Conservation (phyloP, 1,139 yeast genomes). For the Scheffersomyces cryptocercus region DNA sequence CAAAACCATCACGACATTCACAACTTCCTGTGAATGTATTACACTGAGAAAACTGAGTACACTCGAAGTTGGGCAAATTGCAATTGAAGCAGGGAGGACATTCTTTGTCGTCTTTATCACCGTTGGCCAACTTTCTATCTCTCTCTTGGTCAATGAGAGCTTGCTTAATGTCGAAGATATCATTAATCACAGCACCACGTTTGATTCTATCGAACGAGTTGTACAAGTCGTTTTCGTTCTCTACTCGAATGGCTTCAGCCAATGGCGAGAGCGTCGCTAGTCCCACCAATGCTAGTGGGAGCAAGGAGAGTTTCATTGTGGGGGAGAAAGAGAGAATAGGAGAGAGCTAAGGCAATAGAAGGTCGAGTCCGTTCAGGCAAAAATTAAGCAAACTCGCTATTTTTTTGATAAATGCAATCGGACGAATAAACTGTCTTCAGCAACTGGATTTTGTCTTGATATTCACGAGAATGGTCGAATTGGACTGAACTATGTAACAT, state of each 20-base stretch:
- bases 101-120: constrained; percentile 31
- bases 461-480: too few species aligned
- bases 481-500: too few species aligned
- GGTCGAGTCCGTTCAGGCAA: too few species aligned
- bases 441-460: too few species aligned
- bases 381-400: too few species aligned
- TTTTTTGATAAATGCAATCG: too few species aligned
- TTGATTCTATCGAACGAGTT: constrained; percentile 26
- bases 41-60: constrained; percentile 87
- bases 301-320: too few species aligned
- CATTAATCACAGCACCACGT: constrained; percentile 25
- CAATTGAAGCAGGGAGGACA: constrained; percentile 95
- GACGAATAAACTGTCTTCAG: too few species aligned
- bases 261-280: too few species aligned
- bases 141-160: constrained; percentile 5
- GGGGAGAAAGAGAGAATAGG: too few species aligned
- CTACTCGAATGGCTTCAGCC: background rate
- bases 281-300: too few species aligned
- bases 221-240: background rate
- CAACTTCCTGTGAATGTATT: constrained; percentile 87
- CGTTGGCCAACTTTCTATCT: constrained; percentile 5
- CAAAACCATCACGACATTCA: constrained; percentile 90
- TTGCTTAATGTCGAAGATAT: constrained; percentile 25
- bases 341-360: too few species aligned
- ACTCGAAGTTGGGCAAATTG: constrained; percentile 84